Percentiles rank a stretch among this genome's conserved stretches.
phyloP scores from a whole-genome alignment of 1,284 basidiomycete species.

The Ustilago lituana region DNA sequence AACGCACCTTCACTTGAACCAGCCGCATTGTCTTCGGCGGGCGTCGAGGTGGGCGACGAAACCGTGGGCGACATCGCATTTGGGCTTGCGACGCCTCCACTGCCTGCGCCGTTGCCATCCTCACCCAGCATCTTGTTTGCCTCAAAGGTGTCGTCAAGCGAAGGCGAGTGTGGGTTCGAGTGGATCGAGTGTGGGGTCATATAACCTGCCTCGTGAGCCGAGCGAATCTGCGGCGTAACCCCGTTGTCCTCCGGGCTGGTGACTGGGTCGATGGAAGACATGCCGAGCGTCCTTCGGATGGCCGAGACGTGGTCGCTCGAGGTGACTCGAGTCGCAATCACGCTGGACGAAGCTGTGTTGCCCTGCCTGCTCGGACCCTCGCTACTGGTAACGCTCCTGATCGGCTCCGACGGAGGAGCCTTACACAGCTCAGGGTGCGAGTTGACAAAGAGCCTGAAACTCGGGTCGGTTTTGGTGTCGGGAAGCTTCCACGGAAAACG shows the following conservation, averaged over 20 bases:
- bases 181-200: conserved; percentile 53
- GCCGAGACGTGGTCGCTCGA: conserved; percentile 42
- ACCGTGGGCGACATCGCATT: conserved; percentile 31
- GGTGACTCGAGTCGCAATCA: conserved; percentile 39
- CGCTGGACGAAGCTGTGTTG: conserved; percentile 31
- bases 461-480: conserved; percentile 89
- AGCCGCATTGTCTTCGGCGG: conserved; percentile 26
- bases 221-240: conserved; percentile 45
- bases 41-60: conserved; percentile 42
- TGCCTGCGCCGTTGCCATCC: conserved; percentile 4
- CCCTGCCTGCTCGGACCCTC: conserved; percentile 31
- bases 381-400: conserved; percentile 9
- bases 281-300: conserved; percentile 31
- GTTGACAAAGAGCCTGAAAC: conserved; percentile 88
- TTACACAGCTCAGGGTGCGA: conserved; percentile 85
- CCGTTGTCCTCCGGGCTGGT: conserved; percentile 23
- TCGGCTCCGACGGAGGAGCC: conserved; percentile 25
- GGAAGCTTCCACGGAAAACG: conserved; percentile 99
- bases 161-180: conserved; percentile 51
- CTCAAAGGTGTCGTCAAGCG: conserved; percentile 28
- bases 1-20: conserved; percentile 18
- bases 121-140: conserved; percentile 21
- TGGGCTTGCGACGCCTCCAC: conserved; percentile 14
- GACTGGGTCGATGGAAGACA: conserved; percentile 26
- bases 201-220: conserved; percentile 61